A percentile compares a stretch with the other conserved stretches of the same genome.
These are phyloP conservation scores for Coniochaeta sp. DNA, from an alignment of 2,329 filamentous ascomycete species.

Conservation along the genomic window DNA sequence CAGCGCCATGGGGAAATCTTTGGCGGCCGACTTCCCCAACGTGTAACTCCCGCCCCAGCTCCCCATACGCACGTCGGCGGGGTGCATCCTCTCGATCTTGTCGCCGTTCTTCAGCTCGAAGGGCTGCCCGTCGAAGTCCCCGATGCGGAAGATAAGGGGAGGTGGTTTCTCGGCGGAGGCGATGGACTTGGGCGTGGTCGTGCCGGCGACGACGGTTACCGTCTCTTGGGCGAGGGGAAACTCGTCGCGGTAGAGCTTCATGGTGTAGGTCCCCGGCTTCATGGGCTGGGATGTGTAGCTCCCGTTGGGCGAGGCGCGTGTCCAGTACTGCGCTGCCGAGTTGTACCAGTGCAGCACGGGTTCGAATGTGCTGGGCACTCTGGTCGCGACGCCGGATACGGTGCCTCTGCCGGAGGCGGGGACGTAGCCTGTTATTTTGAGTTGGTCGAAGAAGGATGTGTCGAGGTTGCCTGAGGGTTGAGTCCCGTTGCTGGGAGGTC, in stretches of 20 bases:
- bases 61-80: slow-evolving; percentile 45
- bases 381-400: slow-evolving; percentile 46
- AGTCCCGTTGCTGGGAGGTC: slow-evolving; percentile 30
- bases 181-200: slow-evolving; percentile 39
- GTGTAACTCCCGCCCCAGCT: slow-evolving; percentile 46
- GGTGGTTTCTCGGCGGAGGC: slow-evolving; percentile 39
- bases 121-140: slow-evolving; percentile 49
- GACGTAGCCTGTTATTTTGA: slow-evolving; percentile 47
- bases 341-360: slow-evolving; percentile 54
- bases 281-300: slow-evolving; percentile 50
- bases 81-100: slow-evolving; percentile 52
- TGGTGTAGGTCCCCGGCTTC: slow-evolving; percentile 54
- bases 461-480: slow-evolving; percentile 36
- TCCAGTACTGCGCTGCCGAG: slow-evolving; percentile 49
- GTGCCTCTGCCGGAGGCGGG: slow-evolving; percentile 39
- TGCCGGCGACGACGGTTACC: slow-evolving; percentile 40
- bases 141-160: slow-evolving; percentile 53
- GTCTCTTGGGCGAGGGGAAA: slow-evolving; percentile 41
- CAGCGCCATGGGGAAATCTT: slow-evolving; percentile 51
- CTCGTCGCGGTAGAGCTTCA: slow-evolving; percentile 51
- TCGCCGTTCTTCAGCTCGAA: slow-evolving; percentile 51
- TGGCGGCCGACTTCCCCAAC: slow-evolving; percentile 37
- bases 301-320: slow-evolving; percentile 35
- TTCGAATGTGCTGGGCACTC: slow-evolving; percentile 37
- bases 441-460: slow-evolving; percentile 46